Evolutionary conservation across 169 alveolate genomes (phyloP).

Genomic region (Perkinsus marinus): DNA sequence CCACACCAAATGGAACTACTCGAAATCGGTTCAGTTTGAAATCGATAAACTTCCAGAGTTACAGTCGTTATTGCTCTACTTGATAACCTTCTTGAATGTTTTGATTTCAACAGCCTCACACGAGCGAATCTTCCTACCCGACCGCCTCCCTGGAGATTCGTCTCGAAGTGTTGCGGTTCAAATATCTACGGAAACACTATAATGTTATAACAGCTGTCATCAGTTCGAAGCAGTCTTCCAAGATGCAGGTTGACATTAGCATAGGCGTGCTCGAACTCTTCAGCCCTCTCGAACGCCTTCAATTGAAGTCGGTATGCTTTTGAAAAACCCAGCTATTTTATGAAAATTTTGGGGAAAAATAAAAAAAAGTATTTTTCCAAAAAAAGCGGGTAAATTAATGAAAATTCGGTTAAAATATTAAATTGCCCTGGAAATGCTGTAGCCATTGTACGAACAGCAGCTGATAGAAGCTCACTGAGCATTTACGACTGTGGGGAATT

Average conservation of each 20-base stretch:
- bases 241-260: constrained; percentile 78
- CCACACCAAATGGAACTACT: no score
- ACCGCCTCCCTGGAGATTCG: background rate
- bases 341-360: no score
- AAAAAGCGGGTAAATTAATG: no score
- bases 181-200: no score
- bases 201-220: no score
- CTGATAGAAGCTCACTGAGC: background rate
- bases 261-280: constrained; percentile 73
- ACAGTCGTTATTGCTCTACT: constrained; percentile 9
- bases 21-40: no score
- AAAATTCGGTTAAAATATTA: no score
- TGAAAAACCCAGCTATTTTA: no score
- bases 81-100: constrained; percentile 49
- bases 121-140: no score
- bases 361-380: no score
- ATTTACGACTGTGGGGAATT: background rate
- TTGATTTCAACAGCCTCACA: constrained; percentile 61
- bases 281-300: constrained; percentile 27
- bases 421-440: no score
- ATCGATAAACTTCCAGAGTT: background rate
- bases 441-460: background rate
- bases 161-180: constrained; percentile 80
- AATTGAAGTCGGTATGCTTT: background rate
- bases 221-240: constrained; percentile 74